Percentiles rank a stretch among this genome's conserved stretches.
Conservation (phyloP, 2,329 filamentous ascomycete species). For the Fulvia fulva region DNA sequence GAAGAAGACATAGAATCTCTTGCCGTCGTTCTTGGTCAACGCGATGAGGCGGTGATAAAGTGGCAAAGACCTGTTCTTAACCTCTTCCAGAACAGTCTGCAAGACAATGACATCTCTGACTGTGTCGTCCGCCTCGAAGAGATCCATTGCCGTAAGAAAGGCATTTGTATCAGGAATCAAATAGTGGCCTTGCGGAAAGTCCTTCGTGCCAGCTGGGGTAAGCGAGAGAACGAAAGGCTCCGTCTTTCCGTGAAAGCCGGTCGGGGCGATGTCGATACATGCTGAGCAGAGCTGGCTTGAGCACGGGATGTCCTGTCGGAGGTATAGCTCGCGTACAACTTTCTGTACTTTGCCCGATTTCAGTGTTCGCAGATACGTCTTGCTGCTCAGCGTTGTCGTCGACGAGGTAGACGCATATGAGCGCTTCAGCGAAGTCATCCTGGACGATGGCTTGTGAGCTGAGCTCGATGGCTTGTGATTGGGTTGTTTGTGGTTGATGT, state of each 20-base stretch:
- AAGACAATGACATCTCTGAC: conserved; percentile 97
- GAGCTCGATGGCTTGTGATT: neutral
- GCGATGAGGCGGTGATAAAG: conserved; percentile 90
- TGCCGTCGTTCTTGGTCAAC: conserved; percentile 90
- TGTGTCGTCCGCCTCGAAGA: conserved; percentile 86
- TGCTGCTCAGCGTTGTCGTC: conserved; percentile 74
- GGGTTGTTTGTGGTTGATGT: conserved; percentile 1
- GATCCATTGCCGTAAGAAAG: conserved; percentile 90
- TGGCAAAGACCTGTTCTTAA: conserved; percentile 87
- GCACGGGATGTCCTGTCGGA: conserved; percentile 94
- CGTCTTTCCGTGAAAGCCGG: conserved; percentile 73
- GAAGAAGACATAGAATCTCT: conserved; percentile 98
- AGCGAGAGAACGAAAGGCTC: conserved; percentile 84
- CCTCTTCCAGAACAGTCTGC: conserved; percentile 93
- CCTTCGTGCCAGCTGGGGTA: conserved; percentile 76
- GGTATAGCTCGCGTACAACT: conserved; percentile 93
- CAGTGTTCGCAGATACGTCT: conserved; percentile 91
- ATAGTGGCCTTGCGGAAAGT: conserved; percentile 85
- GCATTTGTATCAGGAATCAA: conserved; percentile 95
- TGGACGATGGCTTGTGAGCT: conserved; percentile 54
- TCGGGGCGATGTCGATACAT: conserved; percentile 69
- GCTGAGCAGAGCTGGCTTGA: conserved; percentile 80
- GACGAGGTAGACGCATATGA: conserved; percentile 55
- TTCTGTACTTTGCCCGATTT: conserved; percentile 97
- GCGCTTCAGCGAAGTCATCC: conserved; percentile 61